These are phyloP conservation scores for Dactylorhiza incarnata DNA, from an alignment of 106 monocot genomes.

Conservation along the genomic window DNA sequence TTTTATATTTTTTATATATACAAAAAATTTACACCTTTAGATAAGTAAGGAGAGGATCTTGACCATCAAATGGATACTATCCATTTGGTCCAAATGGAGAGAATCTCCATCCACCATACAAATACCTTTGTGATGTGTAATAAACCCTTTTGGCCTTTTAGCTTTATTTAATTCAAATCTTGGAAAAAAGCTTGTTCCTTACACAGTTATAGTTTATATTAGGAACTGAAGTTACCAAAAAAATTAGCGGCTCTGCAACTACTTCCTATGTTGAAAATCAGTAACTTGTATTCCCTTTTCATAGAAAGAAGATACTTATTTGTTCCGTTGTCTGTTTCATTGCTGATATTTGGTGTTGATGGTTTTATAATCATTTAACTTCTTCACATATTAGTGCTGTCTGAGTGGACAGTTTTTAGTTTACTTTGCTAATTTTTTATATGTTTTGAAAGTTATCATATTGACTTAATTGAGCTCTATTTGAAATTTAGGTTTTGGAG, in stretches of 20 bases:
- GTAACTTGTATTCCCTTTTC: background rate
- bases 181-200: background rate
- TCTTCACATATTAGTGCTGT: background rate
- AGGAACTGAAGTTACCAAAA: background rate
- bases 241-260: background rate
- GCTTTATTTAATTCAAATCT: background rate
- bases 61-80: too few species aligned
- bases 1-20: too few species aligned
- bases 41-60: too few species aligned
- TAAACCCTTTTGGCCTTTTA: background rate
- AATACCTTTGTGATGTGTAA: too few species aligned
- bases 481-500: constrained; percentile 59
- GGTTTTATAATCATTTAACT: background rate
- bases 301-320: background rate
- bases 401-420: background rate
- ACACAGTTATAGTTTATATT: background rate
- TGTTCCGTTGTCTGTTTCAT: background rate
- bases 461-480: background rate
- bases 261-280: background rate
- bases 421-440: background rate
- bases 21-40: too few species aligned
- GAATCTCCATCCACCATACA: too few species aligned
- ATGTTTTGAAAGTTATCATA: background rate
- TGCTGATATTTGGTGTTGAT: background rate
- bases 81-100: too few species aligned